Evolutionary conservation across 495 filamentous ascomycete genomes (phyloP), one percentile per base, ranked within the genome.

Genomic region (Neurospora sp.): DNA sequence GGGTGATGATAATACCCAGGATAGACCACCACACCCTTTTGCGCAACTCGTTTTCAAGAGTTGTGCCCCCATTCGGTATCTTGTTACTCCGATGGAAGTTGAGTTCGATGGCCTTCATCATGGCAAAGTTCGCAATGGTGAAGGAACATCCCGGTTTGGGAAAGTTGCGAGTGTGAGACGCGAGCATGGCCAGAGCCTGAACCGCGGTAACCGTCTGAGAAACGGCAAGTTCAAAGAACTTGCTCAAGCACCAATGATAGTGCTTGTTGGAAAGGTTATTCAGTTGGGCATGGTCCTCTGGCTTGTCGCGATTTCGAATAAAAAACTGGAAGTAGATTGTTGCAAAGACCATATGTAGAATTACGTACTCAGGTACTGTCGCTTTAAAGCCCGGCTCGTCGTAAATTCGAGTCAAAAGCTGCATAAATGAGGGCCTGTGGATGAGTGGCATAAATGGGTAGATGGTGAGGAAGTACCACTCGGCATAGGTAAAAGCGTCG

Each of bases 1-100:
- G 80, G 9, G 87, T 87, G 35, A 91, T 84, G 69, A 89, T 83
- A 18, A 93, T 84, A 35, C 84, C 82, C 22, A 92, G 78, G 65
- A 93, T 83, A 12, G 85, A 83, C 91, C 91, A 95, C 84, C 92
- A 95, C 5, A 90, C 85, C 35, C 93, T 85, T 81, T 94, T 94
- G 35, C 92, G 85, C 74, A 93, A 84, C 77, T 95, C 92, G 73
- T 91, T 86, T 42, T 92, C 91, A 4, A 90, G 76, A 70, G 86
- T 89, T 2, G 85, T 85, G n/a, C 75, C 79, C 9, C 84, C 82
- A n/a, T 84, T 83, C 0, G 87, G 81, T 1, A 84, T 87, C 74
- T 89, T 92, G 38, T 85, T 84, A 10, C 90, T 92, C 37, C 93
- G 84, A 78, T 95, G 92, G 1, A 94, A 79, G 40, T 91, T 91